Base-by-base conservation (phyloP, 2,329 filamentous ascomycete species). In the Talaromyces sp. region DNA sequence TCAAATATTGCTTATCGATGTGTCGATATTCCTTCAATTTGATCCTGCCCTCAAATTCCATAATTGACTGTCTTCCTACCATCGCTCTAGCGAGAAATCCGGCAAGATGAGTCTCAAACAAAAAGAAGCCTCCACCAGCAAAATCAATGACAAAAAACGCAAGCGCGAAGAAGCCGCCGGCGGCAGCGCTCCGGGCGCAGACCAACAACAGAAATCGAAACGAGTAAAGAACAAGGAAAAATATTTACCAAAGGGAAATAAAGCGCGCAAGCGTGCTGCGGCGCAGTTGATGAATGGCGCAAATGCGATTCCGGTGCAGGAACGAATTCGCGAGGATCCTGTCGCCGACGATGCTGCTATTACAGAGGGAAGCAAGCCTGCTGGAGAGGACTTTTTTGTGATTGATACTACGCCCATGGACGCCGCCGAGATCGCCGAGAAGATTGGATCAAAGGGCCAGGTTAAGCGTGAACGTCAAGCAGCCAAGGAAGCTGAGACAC, bases 71-170 rank as follows among this genome's bases (percentile, higher is more conserved):
- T 14, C 25, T 9, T 7, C 25, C 16, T 4, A 50, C 14, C 1
- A n/a, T 12, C n/a, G 3, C 16, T 3, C 3, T 2, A 7, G 37
- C 1, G 37, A 40, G 14, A 40, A 40, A 3, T 12, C n/a, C 5
- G 37, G 37, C 37, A 40, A 40, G 18, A 40, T 28, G 54, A 57
- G 42, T 9, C 18, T 57, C 23, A 57, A 57, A 57, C 35, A 57
- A 23, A 50, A 39, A 50, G 23, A 60, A 35, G 46, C 21, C 8
- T 5, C 44, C 12, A 60, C 48, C 21, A 35, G 39, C 37, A 70
- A 61, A 68, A 76, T 76, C 73, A 69, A 71, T 58, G 73, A 75
- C 64, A 76, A 72, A 64, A 75, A 76, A 69, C 75, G 75, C 70
- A 77, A 77, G 69, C 72, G 74, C 66, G 67, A 68, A n/a, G 69